Base-by-base conservation (phyloP, 345 rosid genomes). In the Melaleuca quinquenervia region DNA sequence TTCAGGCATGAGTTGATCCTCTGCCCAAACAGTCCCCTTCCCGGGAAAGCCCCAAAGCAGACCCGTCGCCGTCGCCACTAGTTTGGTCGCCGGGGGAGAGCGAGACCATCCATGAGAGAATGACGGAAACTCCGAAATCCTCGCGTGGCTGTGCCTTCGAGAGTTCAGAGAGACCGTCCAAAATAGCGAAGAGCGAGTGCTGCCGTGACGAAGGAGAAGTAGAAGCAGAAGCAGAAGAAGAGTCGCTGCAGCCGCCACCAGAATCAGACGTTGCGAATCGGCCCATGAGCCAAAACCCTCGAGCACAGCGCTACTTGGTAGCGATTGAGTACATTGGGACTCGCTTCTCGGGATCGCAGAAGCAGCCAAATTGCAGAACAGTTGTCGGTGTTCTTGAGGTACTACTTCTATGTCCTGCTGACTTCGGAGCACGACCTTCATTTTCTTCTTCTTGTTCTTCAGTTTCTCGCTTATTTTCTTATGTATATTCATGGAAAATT, bases 351-450 rank as follows among this genome's bases (percentile, higher is more conserved):
- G 98, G 99, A 3, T 95, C 98, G 32, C 99, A 97, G 88, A 91
- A 97, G 89, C 99, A 97, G 88, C 90, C 88, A 27, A 91, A 60
- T 82, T 64, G 85, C 87, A 92, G 99, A 50, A 97, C 99, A 1
- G 99, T 94, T 82, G 96, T 94, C 76, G 97, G 97, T 20, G 96
- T 89, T 14, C 93, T 97, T 62, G 95, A 97, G 97, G 99, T 96
- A 48, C 26, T 96, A 48, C 26, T 70, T 20, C 36, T 15, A 18
- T 50, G 7, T 58, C 27, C 27, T 56, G 75, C 27, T 44, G 16
- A 49, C 29, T 36, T 22, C 29, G 8, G 54, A 60, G 85, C 60
- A 85, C 21, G 16, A 5, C n/a, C n/a, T 55, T 41, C 50, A 0
- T 8, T 44, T 21, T 20, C 45, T 5, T 50, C 26, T 83, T 36